These are phyloP conservation scores for Metrosideros polymorpha DNA, from an alignment of 441 rosid genomes.

Conservation along the genomic window DNA sequence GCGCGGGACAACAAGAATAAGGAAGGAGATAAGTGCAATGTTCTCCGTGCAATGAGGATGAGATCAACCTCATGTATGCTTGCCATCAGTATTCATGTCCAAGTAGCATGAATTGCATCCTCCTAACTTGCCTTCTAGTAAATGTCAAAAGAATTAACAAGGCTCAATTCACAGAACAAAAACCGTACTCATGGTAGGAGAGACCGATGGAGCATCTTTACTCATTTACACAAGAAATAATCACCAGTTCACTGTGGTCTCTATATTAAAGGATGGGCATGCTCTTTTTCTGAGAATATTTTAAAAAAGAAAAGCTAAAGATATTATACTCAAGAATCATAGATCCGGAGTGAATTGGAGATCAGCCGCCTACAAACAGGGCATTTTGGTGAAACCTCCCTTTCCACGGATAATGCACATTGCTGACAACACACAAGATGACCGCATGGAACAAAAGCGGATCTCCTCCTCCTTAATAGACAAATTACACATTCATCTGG, in stretches of 20 bases:
- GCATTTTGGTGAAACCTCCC: slow-evolving; percentile 49
- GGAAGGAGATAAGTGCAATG: background rate
- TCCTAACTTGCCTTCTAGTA: background rate
- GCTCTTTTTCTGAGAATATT: background rate
- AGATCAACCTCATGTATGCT: background rate
- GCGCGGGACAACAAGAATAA: background rate
- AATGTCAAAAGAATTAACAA: background rate
- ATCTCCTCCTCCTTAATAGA: slow-evolving; percentile 49
- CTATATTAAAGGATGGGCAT: background rate
- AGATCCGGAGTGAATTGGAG: slow-evolving; percentile 51
- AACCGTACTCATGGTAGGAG: background rate
- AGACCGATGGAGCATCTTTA: background rate
- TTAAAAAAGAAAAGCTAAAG: background rate
- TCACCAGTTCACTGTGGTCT: background rate
- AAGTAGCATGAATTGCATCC: background rate
- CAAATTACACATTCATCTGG: slow-evolving; percentile 93
- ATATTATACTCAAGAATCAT: slow-evolving; percentile 30
- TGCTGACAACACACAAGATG: slow-evolving; percentile 81
- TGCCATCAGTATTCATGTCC: too few species aligned
- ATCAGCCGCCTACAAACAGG: slow-evolving; percentile 76
- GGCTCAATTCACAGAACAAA: background rate
- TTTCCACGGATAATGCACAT: slow-evolving; percentile 65
- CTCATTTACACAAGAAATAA: background rate
- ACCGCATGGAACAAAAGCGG: slow-evolving; percentile 87
- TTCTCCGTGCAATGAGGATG: background rate